Evolutionary conservation across 179 eudicot genomes (phyloP), one percentile per base, ranked within the genome.

Genomic region (Monotropa hypopitys): DNA sequence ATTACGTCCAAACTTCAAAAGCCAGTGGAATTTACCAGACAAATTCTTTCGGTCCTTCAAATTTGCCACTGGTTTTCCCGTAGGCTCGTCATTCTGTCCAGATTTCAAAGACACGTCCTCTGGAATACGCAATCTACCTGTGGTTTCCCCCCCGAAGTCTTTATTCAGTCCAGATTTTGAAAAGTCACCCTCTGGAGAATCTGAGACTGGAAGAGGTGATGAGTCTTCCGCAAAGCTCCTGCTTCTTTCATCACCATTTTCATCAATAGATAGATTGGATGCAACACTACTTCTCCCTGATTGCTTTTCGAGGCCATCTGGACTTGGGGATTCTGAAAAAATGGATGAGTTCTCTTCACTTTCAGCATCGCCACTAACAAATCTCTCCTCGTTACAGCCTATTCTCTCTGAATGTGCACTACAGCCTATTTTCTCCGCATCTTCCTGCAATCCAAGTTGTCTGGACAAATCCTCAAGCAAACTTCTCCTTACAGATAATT

Each of bases 21-120:
- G 78, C 99, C 97, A 95, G 40, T 81, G 92, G 68, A 93, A 88
- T 81, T 87, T 93, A 61, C 97, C 92, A 5, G 91, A 81, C 38
- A 82, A 49, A 72, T 76, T 70, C 76, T 84, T 91, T 70, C 80
- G 85, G 47, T 87, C 94, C 83, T 89, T 88, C 49, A 81, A 67
- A 78, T 42, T 74, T 28, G 73, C 47, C 32, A 59, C 61, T 4
- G 84, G 53, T 73, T 80, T 77, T 66, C 62, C 86, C 15, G 67
- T 33, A 38, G 83, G 32, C 72, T 77, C 75, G 62, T 75, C 80
- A 45, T 83, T 85, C 49, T 78, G 78, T 30, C 69, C 83, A 77
- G 79, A 83, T 71, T 70, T 78, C 40, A 45, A 78, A 83, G 72
- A 75, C 53, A 72, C 61, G 45, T 80, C 80, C 42, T 80, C 78